Evolutionary conservation across 768 basidiomycete species (phyloP), one percentile per base, ranked within the genome.

Genomic region (Lenzites betulinus): DNA sequence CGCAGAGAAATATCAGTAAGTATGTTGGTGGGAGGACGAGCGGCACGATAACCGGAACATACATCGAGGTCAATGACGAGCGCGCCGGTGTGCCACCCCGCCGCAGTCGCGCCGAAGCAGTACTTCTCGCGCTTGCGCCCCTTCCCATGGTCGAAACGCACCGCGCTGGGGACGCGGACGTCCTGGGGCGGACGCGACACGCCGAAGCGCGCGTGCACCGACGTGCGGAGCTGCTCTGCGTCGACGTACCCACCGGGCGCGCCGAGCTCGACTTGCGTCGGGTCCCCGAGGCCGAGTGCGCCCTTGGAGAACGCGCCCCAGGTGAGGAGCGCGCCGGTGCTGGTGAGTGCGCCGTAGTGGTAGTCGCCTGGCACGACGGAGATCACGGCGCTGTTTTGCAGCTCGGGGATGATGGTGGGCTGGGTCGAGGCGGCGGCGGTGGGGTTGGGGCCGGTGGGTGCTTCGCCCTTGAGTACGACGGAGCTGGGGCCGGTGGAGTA

Each of bases 51-150:
- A 11, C 7, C 16, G 1, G 2, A 7, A 68, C 79, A 60, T 58
- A 90, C 91, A 78, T 93, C 86, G 26, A 93, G 77, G 70, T 93
- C 91, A 41, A 96, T 87, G 3, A 92, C 91, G 48, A 98, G 77
- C 1, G 93, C 93, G 8, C 93, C 95, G 57, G 83, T 90, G 67
- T 98, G 95, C 95, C 94, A 96, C 11, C 95, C 95, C 0, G 85
- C 82, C 2, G 95, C 92, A 5, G 92, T 83, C 6, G 88, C 86
- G 1, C 83, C 83, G 65, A 96, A 90, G 66, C 91, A 93, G 68
- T 91, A 97, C 64, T 80, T 78, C 49, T 86, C 78, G 59, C 78
- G 83, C 22, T 53, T 60, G 49, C 72, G 75, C 66, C 79, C 81
- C 54, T 73, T 74, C n/a, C 71, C 77, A 63, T 85, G 79, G 65